Evolutionary conservation across 768 basidiomycete genomes (phyloP).

Genomic region (Candolleomyces eurysporus): DNA sequence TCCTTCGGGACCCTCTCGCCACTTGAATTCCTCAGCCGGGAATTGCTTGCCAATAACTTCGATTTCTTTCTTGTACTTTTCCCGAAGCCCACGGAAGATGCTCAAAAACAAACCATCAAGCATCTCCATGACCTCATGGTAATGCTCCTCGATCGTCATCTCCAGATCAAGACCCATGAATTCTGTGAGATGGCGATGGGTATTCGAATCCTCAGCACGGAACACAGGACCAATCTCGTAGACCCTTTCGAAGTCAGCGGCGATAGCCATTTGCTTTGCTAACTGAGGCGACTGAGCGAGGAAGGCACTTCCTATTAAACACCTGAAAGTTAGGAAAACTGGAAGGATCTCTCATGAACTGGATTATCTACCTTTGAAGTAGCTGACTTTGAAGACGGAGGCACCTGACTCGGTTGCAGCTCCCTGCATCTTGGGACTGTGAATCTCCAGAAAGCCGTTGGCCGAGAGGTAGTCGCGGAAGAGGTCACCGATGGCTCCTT

Average conservation of each 20-base stretch:
- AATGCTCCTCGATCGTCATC: slow-evolving; percentile 98
- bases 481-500: slow-evolving; percentile 81
- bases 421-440: slow-evolving; percentile 95
- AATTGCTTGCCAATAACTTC: slow-evolving; percentile 80
- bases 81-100: slow-evolving; percentile 83
- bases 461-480: slow-evolving; percentile 81
- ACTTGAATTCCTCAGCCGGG: slow-evolving; percentile 95
- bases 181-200: slow-evolving; percentile 97
- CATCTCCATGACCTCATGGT: slow-evolving; percentile 94
- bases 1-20: slow-evolving; percentile 86
- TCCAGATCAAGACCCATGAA: slow-evolving; percentile 99
- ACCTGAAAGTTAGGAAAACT: background rate
- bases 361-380: slow-evolving; percentile 78
- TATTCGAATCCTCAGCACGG: slow-evolving; percentile 96
- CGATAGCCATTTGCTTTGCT: slow-evolving; percentile 99
- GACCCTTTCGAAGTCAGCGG: slow-evolving; percentile 96
- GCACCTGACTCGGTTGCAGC: slow-evolving; percentile 97
- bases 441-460: slow-evolving; percentile 89
- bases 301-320: slow-evolving; percentile 72
- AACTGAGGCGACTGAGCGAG: slow-evolving; percentile 97
- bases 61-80: slow-evolving; percentile 80
- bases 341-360: background rate
- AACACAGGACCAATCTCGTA: slow-evolving; percentile 98
- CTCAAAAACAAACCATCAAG: slow-evolving; percentile 83
- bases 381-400: slow-evolving; percentile 95